Base-by-base conservation (phyloP, 352 stramenopile genomes). In the Phytophthora uliginosa region DNA sequence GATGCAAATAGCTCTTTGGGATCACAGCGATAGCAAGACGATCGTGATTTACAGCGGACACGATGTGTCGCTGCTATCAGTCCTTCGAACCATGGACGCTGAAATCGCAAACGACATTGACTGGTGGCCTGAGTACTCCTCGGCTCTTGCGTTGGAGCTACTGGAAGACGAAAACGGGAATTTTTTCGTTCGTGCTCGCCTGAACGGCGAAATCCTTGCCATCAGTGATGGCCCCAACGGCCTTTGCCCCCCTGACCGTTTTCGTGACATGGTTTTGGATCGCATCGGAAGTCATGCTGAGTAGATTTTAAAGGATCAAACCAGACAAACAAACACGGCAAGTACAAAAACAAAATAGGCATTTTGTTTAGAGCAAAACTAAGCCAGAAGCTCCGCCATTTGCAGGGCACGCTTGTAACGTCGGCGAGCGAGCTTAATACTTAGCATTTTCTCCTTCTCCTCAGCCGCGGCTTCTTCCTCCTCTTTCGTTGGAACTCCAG, bases 341-440 rank as follows among this genome's bases (percentile, higher is more conserved):
- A 63, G 18, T 24, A 63, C 26, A 50, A 24, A 66, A 63, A 48
- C 28, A 66, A 76, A 71, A 64, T 71, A 59, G 24, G 58, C 61
- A 4, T 63, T 59, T 69, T 75, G 65, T 63, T 76, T 63, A 42
- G 66, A 70, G 18, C 56, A 36, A 69, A 61, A 4, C 67, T 88
- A 83, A 52, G 88, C 81, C 10, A 95, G 69, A 22, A 90, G 69
- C 64, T 95, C 86, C 0, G 89, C 86, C 40, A 95, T 72, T 70
- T 95, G 89, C 28, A 94, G 62, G 20, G 89, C 89, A 57, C 89
- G 85, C 73, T 95, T 95, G 83, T 91, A 93, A 68, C 86, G 85
- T 68, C 89, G 78, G 20, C 87, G 82, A 24, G 81, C 74, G 22
- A 95, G 81, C 52, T 85, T 85, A 54, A 84, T 79, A 50, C 55